Conservation (phyloP, 1,284 basidiomycete genomes). For the Irpex sp. region DNA sequence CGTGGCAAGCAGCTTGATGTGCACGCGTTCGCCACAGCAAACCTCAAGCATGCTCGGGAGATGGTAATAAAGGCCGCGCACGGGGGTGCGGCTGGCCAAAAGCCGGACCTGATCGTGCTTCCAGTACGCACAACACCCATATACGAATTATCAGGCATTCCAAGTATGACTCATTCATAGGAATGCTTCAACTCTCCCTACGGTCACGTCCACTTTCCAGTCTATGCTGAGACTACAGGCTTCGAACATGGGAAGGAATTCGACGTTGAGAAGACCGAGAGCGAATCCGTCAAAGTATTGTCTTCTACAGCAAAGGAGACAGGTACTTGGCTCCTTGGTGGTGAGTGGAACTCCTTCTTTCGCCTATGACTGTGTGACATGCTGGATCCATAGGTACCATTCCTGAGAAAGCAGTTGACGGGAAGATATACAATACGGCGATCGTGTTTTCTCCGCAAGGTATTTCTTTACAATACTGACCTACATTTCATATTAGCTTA, state of each 20-base stretch:
- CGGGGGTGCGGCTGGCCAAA: slow-evolving; percentile 35
- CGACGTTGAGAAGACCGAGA: slow-evolving; percentile 54
- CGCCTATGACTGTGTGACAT: not conserved
- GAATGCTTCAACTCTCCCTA: slow-evolving; percentile 99
- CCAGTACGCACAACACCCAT: slow-evolving; percentile 54
- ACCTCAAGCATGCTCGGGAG: slow-evolving; percentile 77
- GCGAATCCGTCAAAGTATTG: slow-evolving; percentile 82
- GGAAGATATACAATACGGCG: slow-evolving; percentile 88
- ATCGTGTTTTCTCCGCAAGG: slow-evolving; percentile 90
- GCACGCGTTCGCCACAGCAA: slow-evolving; percentile 31
- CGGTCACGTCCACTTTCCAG: slow-evolving; percentile 81
- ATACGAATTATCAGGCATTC: not conserved
- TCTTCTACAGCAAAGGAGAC: slow-evolving; percentile 79
- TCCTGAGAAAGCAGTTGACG: slow-evolving; percentile 70
- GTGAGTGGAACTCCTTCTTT: slow-evolving; percentile 37
- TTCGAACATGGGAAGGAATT: slow-evolving; percentile 55
- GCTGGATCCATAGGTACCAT: slow-evolving; percentile 65
- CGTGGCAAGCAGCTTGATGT: slow-evolving; percentile 10
- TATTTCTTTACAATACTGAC: slow-evolving; percentile 22
- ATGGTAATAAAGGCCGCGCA: slow-evolving; percentile 73
- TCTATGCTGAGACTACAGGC: slow-evolving; percentile 81
- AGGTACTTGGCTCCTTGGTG: slow-evolving; percentile 90
- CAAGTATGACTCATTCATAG: slow-evolving; percentile 33
- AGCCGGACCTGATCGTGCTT: slow-evolving; percentile 83
- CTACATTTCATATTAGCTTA: not conserved